A percentile compares a stretch with the other conserved stretches of the same genome.
These are phyloP conservation scores for Haplographium delicatum DNA, from an alignment of 495 filamentous ascomycete species.

Conservation along the genomic window DNA sequence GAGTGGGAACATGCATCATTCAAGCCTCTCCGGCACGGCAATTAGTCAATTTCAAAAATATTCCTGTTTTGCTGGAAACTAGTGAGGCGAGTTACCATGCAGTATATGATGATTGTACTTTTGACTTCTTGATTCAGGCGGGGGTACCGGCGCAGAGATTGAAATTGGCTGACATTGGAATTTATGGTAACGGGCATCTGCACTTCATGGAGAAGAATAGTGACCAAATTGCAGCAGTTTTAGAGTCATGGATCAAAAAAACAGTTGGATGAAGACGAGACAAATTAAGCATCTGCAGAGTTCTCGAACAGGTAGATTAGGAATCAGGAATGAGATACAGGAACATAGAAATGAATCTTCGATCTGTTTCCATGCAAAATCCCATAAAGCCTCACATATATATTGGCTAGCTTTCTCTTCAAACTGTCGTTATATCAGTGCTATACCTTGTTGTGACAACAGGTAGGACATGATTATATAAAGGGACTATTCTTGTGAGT, in stretches of 20 bases:
- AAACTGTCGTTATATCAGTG: no score
- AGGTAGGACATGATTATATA: no score
- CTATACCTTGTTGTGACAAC: no score
- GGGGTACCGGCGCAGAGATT: constrained; percentile 42
- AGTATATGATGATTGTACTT: constrained; percentile 52
- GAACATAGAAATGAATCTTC: no score
- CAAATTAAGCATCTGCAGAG: no score
- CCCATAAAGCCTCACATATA: no score
- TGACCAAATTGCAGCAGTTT: constrained; percentile 36
- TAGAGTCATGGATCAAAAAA: constrained; percentile 37
- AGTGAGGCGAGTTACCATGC: constrained; percentile 50
- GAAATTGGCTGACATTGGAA: constrained; percentile 36
- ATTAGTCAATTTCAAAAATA: constrained; percentile 41
- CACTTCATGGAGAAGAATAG: constrained; percentile 59
- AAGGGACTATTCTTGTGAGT: no score
- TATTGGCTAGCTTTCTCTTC: no score
- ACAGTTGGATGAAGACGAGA: no score
- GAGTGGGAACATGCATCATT: constrained; percentile 35
- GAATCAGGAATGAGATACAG: no score
- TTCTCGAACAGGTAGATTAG: no score
- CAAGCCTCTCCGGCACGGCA: constrained; percentile 45
- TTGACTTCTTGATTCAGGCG: constrained; percentile 49
- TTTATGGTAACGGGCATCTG: constrained; percentile 56
- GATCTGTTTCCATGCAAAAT: no score
- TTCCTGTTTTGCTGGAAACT: constrained; percentile 45